These are phyloP conservation scores for Acer yangbiense DNA, from an alignment of 345 rosid species.

Conservation along the genomic window DNA sequence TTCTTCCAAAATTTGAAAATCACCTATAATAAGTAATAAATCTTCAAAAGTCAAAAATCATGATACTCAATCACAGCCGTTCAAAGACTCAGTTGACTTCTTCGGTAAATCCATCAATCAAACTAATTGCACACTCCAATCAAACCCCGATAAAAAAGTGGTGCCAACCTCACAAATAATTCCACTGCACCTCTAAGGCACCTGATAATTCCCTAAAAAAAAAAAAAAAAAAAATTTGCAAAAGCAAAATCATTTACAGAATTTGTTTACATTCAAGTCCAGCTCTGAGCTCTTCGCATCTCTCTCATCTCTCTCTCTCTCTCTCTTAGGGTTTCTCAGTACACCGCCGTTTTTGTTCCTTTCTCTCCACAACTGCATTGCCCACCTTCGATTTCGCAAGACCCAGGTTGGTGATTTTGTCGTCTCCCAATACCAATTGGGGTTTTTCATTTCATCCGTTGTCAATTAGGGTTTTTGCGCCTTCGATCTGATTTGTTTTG, in stretches of 20 bases:
- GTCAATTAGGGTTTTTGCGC: background rate
- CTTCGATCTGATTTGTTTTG: background rate
- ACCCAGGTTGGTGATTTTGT: constrained; percentile 25
- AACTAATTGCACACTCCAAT: too few species aligned
- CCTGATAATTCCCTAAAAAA: constrained; percentile 20
- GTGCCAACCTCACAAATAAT: background rate
- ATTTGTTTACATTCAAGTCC: background rate
- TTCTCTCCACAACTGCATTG: constrained; percentile 28
- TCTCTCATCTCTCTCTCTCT: constrained; percentile 18
- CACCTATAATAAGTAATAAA: background rate
- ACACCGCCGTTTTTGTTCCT: constrained; percentile 33
- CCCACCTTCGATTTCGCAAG: constrained; percentile 11
- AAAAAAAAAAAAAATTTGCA: too few species aligned
- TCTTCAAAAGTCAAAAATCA: background rate
- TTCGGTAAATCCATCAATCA: too few species aligned
- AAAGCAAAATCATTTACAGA: background rate
- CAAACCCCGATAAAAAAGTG: too few species aligned
- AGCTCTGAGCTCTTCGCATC: constrained; percentile 6
- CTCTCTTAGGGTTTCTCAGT: constrained; percentile 38
- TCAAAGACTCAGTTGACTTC: background rate
- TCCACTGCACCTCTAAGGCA: background rate
- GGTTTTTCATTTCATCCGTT: background rate
- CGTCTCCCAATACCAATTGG: constrained; percentile 1
- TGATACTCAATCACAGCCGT: background rate
- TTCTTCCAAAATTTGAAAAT: background rate